Base-by-base conservation (phyloP, 2,329 filamentous ascomycete genomes). In the Verticillium zaregamsianum region DNA sequence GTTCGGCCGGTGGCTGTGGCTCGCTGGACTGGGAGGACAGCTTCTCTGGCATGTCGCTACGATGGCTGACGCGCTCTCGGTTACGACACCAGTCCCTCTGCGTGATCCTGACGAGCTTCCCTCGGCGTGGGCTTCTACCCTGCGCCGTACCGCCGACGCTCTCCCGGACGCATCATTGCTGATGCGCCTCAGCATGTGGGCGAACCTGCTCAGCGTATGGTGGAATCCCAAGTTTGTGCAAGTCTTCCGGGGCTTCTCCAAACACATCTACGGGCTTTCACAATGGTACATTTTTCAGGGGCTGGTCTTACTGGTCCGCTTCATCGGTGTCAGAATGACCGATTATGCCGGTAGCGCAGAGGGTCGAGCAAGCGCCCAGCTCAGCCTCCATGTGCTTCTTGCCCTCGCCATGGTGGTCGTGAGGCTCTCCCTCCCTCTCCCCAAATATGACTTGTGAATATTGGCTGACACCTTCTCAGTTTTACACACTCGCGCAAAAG, bases 191-290 rank as follows among this genome's bases (percentile, higher is more conserved):
- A 78, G 82, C 23, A 73, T 88, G 23, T 67, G 74, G 59, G 73
- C 81, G 14, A 82, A 82, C 39, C 66, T 86, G 3, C 67, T 82
- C 20, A 82, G 86, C 3, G 73, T 82, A 14, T 89, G 86, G 82
- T 91, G 89, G 89, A 91, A 91, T 64, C 87, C 88, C 0, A 83
- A 82, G 62, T 84, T 90, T 66, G 80, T 84, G 37, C 80, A 88
- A 67, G 83, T 82, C 3, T 77, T 80, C 37, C 79, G 83, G n/a
- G 87, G 85, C 60, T 89, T 83, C 70, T 84, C 80, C 32, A 81
- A 77, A 64, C 86, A 84, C 61, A 78, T 91, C 35, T 71, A 81
- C 3, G 88, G 88, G 0, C 81, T 91, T 14, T 77, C 79, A 3
- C 81, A 85, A 59, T 90, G 90, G 81, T 91, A 91, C 69, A 80